These are phyloP conservation scores for Cryphonectria nitschkei DNA, from an alignment of 2,329 filamentous ascomycete genomes.

Conservation along the genomic window DNA sequence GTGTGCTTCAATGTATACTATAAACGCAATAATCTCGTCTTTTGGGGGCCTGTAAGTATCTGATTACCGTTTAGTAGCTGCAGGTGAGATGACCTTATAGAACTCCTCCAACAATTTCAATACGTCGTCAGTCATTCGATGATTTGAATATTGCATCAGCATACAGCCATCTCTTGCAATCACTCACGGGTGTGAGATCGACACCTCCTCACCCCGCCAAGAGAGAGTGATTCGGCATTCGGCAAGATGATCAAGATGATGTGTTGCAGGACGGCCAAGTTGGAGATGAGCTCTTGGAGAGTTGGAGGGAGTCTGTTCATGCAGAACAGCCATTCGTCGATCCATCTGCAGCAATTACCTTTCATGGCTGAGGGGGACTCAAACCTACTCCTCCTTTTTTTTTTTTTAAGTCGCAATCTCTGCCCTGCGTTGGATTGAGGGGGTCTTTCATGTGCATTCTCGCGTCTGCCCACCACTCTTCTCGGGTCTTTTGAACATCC, in stretches of 20 bases:
- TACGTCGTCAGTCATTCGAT: neutral
- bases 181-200: neutral
- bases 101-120: neutral
- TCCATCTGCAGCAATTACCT: neutral
- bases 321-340: conserved; percentile 17
- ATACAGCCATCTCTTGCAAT: neutral
- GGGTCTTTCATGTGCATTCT: neutral
- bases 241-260: conserved; percentile 15
- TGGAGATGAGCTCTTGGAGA: conserved; percentile 19
- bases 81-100: neutral
- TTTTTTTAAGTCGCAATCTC: neutral
- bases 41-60: neutral
- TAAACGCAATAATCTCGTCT: neutral
- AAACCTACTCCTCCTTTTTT: neutral
- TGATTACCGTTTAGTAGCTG: neutral
- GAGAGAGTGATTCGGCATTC: conserved; percentile 25
- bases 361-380: neutral
- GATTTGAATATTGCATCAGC: too few species aligned
- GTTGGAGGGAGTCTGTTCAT: conserved; percentile 4
- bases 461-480: neutral
- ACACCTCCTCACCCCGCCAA: neutral
- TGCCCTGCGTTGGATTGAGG: neutral
- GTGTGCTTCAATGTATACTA: neutral
- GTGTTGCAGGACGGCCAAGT: neutral
- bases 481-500: neutral